phyloP scores from a whole-genome alignment of 208 protist genomes.

The Lotmaria passim region DNA sequence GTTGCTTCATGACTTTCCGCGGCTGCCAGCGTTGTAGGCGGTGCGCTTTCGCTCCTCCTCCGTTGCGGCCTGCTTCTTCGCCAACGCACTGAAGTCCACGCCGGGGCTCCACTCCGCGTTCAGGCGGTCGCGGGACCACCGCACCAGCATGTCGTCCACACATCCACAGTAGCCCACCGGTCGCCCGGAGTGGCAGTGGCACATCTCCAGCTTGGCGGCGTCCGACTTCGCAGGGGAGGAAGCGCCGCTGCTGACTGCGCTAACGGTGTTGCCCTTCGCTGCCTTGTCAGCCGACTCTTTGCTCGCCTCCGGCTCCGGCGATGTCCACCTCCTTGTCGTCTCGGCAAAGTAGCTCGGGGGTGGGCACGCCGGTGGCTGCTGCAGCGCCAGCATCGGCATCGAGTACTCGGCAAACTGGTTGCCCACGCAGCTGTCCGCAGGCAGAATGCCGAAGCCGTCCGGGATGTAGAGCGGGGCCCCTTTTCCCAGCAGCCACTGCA shows the following conservation, averaged over 20 bases:
- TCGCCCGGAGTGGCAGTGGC: constrained; percentile 72
- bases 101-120: constrained; percentile 62
- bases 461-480: constrained; percentile 78
- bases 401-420: constrained; percentile 58
- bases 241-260: neutral
- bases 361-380: constrained; percentile 36
- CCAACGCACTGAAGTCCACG: constrained; percentile 61
- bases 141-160: constrained; percentile 89
- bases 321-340: constrained; percentile 14
- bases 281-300: constrained; percentile 20
- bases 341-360: constrained; percentile 39
- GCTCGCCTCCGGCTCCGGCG: constrained; percentile 17
- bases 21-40: constrained; percentile 17
- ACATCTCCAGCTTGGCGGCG: constrained; percentile 25
- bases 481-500: constrained; percentile 78
- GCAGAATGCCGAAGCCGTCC: constrained; percentile 56
- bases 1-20: constrained; percentile 17
- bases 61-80: constrained; percentile 34
- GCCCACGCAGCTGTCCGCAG: constrained; percentile 45
- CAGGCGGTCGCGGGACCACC: constrained; percentile 78
- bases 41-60: constrained; percentile 33
- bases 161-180: constrained; percentile 81
- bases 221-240: constrained; percentile 4
- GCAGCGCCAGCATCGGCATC: constrained; percentile 64
- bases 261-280: neutral